Base-by-base conservation (phyloP, 2,329 filamentous ascomycete genomes). In the Fusarium chuoi region DNA sequence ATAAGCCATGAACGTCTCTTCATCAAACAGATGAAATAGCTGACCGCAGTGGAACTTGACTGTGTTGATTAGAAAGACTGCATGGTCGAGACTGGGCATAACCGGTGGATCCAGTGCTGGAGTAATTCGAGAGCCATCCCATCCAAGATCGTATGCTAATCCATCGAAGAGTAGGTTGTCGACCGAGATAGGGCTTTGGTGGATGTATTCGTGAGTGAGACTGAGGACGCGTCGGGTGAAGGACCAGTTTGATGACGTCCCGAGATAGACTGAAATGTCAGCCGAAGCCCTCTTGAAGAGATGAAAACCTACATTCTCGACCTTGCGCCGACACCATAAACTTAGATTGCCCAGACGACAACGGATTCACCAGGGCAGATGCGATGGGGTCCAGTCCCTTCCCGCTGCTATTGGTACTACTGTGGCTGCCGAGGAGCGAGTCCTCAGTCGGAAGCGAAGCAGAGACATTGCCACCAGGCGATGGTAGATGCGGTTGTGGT, bases 41-140 rank as follows among this genome's bases (percentile, higher is more conserved):
- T 88, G 87, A 7, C 85, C 84, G 62, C 87, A 88, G 66, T 89
- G 86, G 48, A 89, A 89, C 62, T 89, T 89, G 65, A 89, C 87
- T 0, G 86, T 85, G 67, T 88, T 89, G 79, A 89, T 86, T 7
- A 89, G 77, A 62, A 86, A 78, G 5, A 89, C 85, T 9, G 89
- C 81, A 66, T 87, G 89, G 73, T 89, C 87, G 0, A 86, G 80
- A 3, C 85, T 87, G 0, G 88, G 88, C 22, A 89, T 68, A 0
- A 74, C 56, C 18, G 78, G 62, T 0, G 76, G 56, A 22, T 78
- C 77, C 3, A 69, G 71, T 1, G 65, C 60, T 9, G 71, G 71
- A 9, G 70, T 69, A 6, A 83, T 84, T 30, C 70, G 68, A 15
- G 77, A 75, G 12, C 84, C 85, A 66, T 88, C 83, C 87, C 87